Evolutionary conservation across 2,329 filamentous ascomycete species (phyloP).

Genomic region (Fusarium robinianum): DNA sequence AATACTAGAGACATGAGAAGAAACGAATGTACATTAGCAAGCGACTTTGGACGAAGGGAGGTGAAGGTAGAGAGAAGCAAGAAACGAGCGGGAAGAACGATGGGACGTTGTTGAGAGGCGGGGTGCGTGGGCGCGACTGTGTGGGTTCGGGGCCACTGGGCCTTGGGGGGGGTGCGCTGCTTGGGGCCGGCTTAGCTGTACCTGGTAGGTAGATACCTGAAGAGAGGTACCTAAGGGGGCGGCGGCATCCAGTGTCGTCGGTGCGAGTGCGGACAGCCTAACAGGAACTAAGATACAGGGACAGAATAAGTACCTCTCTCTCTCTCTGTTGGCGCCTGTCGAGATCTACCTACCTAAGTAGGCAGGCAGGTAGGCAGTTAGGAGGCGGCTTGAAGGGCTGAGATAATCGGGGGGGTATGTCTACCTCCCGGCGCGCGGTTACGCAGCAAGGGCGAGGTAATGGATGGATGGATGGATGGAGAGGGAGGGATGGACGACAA

Average conservation of each 20-base stretch:
- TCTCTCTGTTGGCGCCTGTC: too few relatives aligned
- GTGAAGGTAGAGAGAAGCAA: slow-evolving; percentile 31
- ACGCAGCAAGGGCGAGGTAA: slow-evolving; percentile 8
- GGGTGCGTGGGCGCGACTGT: slow-evolving; percentile 39
- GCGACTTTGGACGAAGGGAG: slow-evolving; percentile 26
- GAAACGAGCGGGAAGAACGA: slow-evolving; percentile 37
- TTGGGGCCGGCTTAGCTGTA: slow-evolving; percentile 28
- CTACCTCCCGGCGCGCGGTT: too few relatives aligned
- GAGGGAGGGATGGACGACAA: slow-evolving; percentile 2
- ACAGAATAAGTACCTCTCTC: too few relatives aligned
- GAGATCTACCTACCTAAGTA: too few relatives aligned
- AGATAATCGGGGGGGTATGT: too few relatives aligned
- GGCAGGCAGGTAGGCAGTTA: slow-evolving; percentile 19
- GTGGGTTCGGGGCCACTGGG: slow-evolving; percentile 34
- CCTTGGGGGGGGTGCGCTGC: slow-evolving; percentile 19
- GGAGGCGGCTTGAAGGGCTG: slow-evolving; percentile 21
- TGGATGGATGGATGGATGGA: slow-evolving; percentile 7
- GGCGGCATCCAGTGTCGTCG: too few relatives aligned
- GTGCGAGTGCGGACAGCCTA: too few relatives aligned
- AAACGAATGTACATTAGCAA: slow-evolving; percentile 40
- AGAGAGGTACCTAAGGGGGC: too few relatives aligned
- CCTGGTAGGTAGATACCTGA: too few relatives aligned
- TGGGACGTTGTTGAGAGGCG: slow-evolving; percentile 41
- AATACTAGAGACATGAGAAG: slow-evolving; percentile 45
- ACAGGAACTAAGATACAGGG: too few relatives aligned